Evolutionary conservation across 345 rosid genomes (phyloP), one percentile per base, ranked within the genome.

Genomic region (Arabidopsis arenosa): DNA sequence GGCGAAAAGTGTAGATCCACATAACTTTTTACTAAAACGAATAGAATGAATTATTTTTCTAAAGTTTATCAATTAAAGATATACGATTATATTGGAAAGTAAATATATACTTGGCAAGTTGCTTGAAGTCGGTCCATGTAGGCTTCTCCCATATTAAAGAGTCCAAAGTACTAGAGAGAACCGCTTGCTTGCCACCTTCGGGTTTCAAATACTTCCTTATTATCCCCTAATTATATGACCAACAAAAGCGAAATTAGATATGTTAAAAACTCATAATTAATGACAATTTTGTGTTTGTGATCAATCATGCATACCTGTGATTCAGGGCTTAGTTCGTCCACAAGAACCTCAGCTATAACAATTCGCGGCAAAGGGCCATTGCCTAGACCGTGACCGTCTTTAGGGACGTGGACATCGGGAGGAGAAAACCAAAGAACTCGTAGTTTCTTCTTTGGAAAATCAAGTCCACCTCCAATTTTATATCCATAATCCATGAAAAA

Each of bases 351-450:
- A 5, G 93, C 90, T 45, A 93, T 84, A 41, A 93, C 90, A 52
- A 90, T 64, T 74, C 97, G 85, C 5, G 97, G 97, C 67, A 91
- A 79, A 61, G 93, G 95, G 2, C 98, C 97, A 48, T 81, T 67
- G 43, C 43, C 40, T 61, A 84, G 77, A 60, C 94, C 87, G 70
- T 80, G 70, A 45, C 90, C 88, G 4, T 66, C 79, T 39, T 73
- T 78, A 5, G 76, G 65, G 57, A 35, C 41, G n/a, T 81, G 66
- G 75, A 66, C 53, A 49, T 47, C 61, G 13, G 95, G 97, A 65
- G 97, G 98, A 13, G 95, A 84, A 82, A 90, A 87, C 98, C 95
- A 94, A 28, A 91, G 47, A 30, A 90, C 95, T 63, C 82, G 85
- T 80, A 90, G 23, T 53, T 94, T 89, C 80, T 93, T 93, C 28